Evolutionary conservation across 257 asterid species (phyloP).

Genomic region (Anisodus tanguticus): DNA sequence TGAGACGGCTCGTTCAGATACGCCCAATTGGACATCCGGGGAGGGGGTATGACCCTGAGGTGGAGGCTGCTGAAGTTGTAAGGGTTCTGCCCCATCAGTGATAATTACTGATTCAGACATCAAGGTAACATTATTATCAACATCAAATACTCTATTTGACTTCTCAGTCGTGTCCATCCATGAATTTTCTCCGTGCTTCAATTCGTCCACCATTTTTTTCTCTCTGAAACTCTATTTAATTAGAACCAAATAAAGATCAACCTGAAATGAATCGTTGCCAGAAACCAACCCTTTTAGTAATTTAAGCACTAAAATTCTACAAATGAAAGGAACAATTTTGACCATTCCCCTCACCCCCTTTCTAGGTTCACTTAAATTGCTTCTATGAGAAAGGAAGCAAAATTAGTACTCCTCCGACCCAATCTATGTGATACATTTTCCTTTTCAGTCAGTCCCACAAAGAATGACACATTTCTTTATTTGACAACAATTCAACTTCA

Average conservation of each 20-base stretch:
- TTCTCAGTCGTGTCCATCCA: constrained; percentile 54
- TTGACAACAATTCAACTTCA: too few species aligned
- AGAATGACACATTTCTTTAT: too few species aligned
- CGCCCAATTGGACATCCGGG: constrained; percentile 49
- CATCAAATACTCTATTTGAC: constrained; percentile 45
- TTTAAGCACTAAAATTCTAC: neutral
- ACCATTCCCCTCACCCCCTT: neutral
- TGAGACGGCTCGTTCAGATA: constrained; percentile 70
- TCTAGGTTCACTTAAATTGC: neutral
- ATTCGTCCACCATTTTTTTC: constrained; percentile 56
- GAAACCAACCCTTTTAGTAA: neutral
- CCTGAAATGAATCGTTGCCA: constrained; percentile 37
- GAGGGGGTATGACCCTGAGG: constrained; percentile 31
- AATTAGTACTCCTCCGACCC: neutral
- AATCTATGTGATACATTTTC: too few species aligned
- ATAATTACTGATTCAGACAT: constrained; percentile 55
- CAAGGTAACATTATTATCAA: constrained; percentile 46
- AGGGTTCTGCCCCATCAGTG: constrained; percentile 46
- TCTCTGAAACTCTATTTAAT: neutral
- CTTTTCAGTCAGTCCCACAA: too few species aligned
- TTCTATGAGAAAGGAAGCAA: neutral
- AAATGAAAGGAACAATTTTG: neutral
- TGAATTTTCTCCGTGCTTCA: constrained; percentile 46
- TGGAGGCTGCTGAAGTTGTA: constrained; percentile 40
- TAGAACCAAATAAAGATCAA: constrained; percentile 37